Evolutionary conservation across 2,329 filamentous ascomycete genomes (phyloP).

Genomic region (Akanthomyces muscarius): DNA sequence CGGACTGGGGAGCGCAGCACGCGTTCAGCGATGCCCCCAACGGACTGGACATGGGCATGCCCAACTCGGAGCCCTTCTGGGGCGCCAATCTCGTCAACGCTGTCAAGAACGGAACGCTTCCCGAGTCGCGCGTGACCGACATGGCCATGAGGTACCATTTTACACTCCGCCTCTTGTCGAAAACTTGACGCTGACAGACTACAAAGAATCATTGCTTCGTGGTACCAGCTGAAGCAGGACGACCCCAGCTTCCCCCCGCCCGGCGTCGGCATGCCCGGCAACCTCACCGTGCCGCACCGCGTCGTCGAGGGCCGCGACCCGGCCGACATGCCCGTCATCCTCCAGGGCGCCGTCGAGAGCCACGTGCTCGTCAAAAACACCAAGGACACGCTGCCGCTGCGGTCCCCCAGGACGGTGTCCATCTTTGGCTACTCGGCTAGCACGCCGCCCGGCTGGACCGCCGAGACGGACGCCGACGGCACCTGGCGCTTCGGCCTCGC

Average conservation of each 20-base stretch:
- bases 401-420: conserved; percentile 47
- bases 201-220: conserved; percentile 45
- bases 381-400: conserved; percentile 51
- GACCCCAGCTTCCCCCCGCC: conserved; percentile 39
- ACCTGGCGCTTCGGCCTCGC: conserved; percentile 36
- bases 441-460: conserved; percentile 40
- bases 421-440: conserved; percentile 60
- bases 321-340: conserved; percentile 35
- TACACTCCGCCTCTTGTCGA: background rate
- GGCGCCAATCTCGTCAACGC: conserved; percentile 53
- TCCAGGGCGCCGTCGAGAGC: conserved; percentile 57
- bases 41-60: conserved; percentile 72
- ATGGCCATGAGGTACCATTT: conserved; percentile 47
- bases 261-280: conserved; percentile 49
- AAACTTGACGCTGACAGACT: background rate
- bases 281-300: conserved; percentile 46
- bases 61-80: conserved; percentile 40
- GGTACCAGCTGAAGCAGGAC: conserved; percentile 54
- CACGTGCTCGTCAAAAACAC: conserved; percentile 62
- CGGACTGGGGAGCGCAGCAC: conserved; percentile 66
- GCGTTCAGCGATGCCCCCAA: conserved; percentile 58
- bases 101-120: conserved; percentile 56
- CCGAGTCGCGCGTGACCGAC: conserved; percentile 53
- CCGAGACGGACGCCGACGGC: conserved; percentile 30
- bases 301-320: conserved; percentile 53